Conservation (phyloP, 2,329 filamentous ascomycete genomes). For the Pseudogymnoascus sp. region DNA sequence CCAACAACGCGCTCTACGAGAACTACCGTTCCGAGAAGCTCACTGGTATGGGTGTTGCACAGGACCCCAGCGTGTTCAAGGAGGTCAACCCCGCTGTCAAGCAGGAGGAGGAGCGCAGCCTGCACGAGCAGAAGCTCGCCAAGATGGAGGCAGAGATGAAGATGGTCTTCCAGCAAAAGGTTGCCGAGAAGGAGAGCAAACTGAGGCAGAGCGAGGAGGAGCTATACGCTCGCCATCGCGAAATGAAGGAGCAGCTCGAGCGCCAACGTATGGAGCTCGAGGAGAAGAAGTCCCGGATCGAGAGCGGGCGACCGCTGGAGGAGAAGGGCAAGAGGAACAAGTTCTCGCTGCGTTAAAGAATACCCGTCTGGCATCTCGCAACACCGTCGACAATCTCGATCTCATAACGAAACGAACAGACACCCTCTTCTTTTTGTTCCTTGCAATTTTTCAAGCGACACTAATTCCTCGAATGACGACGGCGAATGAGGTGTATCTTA, state of each 20-base stretch:
- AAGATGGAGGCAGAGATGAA: slow-evolving; percentile 99
- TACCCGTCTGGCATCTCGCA: slow-evolving; percentile 7
- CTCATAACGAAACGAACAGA: slow-evolving; percentile 9
- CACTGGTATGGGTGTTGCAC: slow-evolving; percentile 93
- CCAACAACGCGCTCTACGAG: slow-evolving; percentile 97
- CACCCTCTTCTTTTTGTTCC: slow-evolving; percentile 9
- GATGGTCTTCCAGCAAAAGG: slow-evolving; percentile 99
- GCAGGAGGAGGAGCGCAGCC: slow-evolving; percentile 95
- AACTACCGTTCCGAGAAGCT: slow-evolving; percentile 99
- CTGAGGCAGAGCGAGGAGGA: slow-evolving; percentile 99
- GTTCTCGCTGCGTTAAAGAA: slow-evolving; percentile 88
- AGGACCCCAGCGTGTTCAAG: slow-evolving; percentile 99
- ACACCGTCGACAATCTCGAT: slow-evolving; percentile 1
- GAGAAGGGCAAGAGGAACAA: slow-evolving; percentile 99
- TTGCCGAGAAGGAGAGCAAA: slow-evolving; percentile 98
- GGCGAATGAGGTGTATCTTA: slow-evolving; percentile 3
- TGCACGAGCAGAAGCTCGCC: slow-evolving; percentile 98
- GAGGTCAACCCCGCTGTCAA: slow-evolving; percentile 99
- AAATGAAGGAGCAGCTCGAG: slow-evolving; percentile 99
- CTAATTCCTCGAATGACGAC: slow-evolving; percentile 10
- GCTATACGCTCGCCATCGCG: slow-evolving; percentile 91
- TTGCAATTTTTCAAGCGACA: slow-evolving; percentile 11
- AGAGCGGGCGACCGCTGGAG: slow-evolving; percentile 91
- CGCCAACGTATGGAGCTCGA: slow-evolving; percentile 90
- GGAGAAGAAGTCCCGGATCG: slow-evolving; percentile 94